A percentile compares a stretch with the other conserved stretches of the same genome.
Evolutionary conservation across 495 filamentous ascomycete species (phyloP).

Genomic region (Cudoniella acicularis): DNA sequence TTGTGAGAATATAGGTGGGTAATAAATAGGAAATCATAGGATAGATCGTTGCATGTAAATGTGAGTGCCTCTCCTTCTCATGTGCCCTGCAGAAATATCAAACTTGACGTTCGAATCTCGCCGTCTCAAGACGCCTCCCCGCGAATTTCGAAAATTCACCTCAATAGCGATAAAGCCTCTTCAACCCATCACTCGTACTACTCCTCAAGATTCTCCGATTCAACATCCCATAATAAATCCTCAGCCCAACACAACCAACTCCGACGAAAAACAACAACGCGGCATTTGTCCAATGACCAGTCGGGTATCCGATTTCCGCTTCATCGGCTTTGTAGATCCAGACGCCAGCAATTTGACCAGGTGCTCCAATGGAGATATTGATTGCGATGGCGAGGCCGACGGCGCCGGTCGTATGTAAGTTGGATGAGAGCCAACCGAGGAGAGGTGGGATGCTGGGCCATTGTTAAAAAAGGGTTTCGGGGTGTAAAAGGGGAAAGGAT

Average conservation of each 20-base stretch:
- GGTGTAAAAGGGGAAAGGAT: no score
- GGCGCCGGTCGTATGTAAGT: slow-evolving; percentile 59
- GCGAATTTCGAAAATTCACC: no score
- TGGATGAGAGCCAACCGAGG: slow-evolving; percentile 67
- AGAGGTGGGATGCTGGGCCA: slow-evolving; percentile 64
- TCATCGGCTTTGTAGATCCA: slow-evolving; percentile 70
- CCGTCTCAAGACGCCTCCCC: no score
- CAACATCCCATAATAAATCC: slow-evolving; percentile 38
- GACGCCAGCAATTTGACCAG: slow-evolving; percentile 67
- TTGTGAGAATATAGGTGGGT: no score
- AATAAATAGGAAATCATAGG: no score
- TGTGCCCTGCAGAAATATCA: no score
- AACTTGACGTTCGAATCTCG: no score
- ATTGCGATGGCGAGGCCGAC: slow-evolving; percentile 65
- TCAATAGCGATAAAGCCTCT: no score
- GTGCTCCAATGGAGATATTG: slow-evolving; percentile 62
- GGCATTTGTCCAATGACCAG: slow-evolving; percentile 55
- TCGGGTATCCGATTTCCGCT: slow-evolving; percentile 57
- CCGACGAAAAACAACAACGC: slow-evolving; percentile 42
- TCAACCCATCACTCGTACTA: no score
- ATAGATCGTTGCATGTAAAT: no score
- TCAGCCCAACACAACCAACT: slow-evolving; percentile 30
- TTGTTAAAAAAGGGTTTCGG: no score
- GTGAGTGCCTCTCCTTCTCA: no score
- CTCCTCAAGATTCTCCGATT: slow-evolving; percentile 34